Evolutionary conservation across 2,329 filamentous ascomycete species (phyloP), one percentile per base, ranked within the genome.

Genomic region (Penicillium sclerotiorum): DNA sequence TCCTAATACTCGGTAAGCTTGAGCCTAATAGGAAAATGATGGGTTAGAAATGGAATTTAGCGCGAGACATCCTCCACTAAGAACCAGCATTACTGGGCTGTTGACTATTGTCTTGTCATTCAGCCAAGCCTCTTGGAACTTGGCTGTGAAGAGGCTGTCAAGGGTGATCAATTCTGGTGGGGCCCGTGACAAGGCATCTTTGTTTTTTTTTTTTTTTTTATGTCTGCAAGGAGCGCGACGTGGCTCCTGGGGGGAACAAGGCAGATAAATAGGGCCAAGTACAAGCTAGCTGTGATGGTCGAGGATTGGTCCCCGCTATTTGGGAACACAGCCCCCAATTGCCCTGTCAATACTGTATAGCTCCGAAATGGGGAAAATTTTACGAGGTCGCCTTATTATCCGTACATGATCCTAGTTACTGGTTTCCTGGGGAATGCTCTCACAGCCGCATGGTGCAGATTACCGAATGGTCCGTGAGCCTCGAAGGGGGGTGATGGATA

Each of bases 41-140:
- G 45, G 45, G 45, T 48, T 36, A 33, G n/a, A 49, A 48, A 40
- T 20, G 45, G 45, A 52, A 32, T 52, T 18, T n/a, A 48, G 40
- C 25, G 49, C 49, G 45, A 48, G 48, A 30, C 13, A 28, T 11
- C 33, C 30, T 42, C 39, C 40, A 43, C 40, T 43, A 15, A 8
- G 40, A 43, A 22, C 40, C 40, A 43, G 18, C 27, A 21, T 12
- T 23, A 17, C 33, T 40, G 6, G 20, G 33, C 2, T 18, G 15
- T 25, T 43, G n/a, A 35, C 20, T 42, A 44, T 44, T 17, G 11
- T 11, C n/a, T 25, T 43, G 8, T 23, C 21, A 20, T 30, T 33
- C 23, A 27, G 38, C 45, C 39, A 42, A 42, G 39, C 15, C 39
- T 42, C 17, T 36, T 18, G 33, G 15, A 17, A 36, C 4, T 32